phyloP scores from a whole-genome alignment of 371 early-diverging fungal species.

The Lichtheimia corymbifera region DNA sequence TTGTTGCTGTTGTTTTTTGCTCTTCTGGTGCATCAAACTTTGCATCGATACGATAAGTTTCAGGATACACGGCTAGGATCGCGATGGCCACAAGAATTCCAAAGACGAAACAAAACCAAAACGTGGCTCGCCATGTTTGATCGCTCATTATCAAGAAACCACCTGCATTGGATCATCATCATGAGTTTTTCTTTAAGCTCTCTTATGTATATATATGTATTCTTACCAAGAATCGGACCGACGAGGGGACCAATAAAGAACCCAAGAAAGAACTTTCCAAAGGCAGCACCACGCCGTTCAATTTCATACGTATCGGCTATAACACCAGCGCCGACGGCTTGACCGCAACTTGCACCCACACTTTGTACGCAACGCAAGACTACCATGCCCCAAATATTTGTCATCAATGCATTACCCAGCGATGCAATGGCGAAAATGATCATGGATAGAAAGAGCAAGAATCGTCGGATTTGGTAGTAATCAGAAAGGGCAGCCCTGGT shows the following conservation, averaged over 20 bases:
- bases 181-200: background rate
- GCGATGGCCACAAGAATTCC: constrained; percentile 36
- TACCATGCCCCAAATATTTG: constrained; percentile 58
- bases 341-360: constrained; percentile 62
- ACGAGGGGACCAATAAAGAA: constrained; percentile 49
- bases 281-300: constrained; percentile 26
- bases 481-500: constrained; percentile 59
- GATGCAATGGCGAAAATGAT: constrained; percentile 60
- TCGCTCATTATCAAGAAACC: constrained; percentile 32
- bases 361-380: constrained; percentile 70
- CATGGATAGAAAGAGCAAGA: constrained; percentile 55
- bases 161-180: constrained; percentile 9
- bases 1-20: background rate
- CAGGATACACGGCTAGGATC: constrained; percentile 55
- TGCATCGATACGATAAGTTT: constrained; percentile 53
- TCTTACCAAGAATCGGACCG: constrained; percentile 33
- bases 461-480: constrained; percentile 51
- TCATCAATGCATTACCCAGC: constrained; percentile 64
- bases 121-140: constrained; percentile 58
- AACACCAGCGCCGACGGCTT: constrained; percentile 63
- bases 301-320: constrained; percentile 24
- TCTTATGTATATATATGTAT: no score
- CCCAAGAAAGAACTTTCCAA: constrained; percentile 49
- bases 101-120: constrained; percentile 59
- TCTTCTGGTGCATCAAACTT: constrained; percentile 7